phyloP scores from a whole-genome alignment of 2,329 filamentous ascomycete genomes.

The Claviceps lovelessii region DNA sequence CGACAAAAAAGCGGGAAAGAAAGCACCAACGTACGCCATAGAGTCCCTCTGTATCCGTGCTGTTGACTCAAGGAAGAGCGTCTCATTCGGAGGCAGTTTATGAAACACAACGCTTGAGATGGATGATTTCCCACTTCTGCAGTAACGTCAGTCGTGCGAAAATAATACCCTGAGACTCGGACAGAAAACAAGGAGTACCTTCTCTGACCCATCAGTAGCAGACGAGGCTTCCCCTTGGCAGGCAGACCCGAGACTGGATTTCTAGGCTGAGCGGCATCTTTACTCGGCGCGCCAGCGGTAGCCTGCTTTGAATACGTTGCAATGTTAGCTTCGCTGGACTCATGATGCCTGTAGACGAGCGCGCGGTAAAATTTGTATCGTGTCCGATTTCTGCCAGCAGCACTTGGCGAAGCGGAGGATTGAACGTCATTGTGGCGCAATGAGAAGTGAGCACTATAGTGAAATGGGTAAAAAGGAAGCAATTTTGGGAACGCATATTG shows the following conservation, averaged over 20 bases:
- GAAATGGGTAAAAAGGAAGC: background rate
- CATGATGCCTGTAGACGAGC: slow-evolving; percentile 20
- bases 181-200: slow-evolving; percentile 41
- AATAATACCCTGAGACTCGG: background rate
- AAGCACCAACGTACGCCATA: slow-evolving; percentile 59
- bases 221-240: slow-evolving; percentile 59
- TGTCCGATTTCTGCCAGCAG: slow-evolving; percentile 12
- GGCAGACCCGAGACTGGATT: slow-evolving; percentile 31
- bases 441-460: background rate
- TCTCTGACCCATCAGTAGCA: slow-evolving; percentile 89
- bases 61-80: slow-evolving; percentile 88
- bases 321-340: slow-evolving; percentile 50
- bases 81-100: slow-evolving; percentile 91
- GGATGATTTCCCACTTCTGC: slow-evolving; percentile 91
- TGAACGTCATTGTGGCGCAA: slow-evolving; percentile 18
- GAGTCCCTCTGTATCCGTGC: slow-evolving; percentile 88
- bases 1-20: background rate
- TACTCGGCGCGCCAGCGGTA: slow-evolving; percentile 33
- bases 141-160: background rate
- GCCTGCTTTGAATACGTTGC: slow-evolving; percentile 48
- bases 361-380: slow-evolving; percentile 16
- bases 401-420: slow-evolving; percentile 16
- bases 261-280: slow-evolving; percentile 31
- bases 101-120: slow-evolving; percentile 99
- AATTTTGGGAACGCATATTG: background rate